phyloP scores from a whole-genome alignment of 805 yeast genomes.

The Kuraishia borneana region DNA sequence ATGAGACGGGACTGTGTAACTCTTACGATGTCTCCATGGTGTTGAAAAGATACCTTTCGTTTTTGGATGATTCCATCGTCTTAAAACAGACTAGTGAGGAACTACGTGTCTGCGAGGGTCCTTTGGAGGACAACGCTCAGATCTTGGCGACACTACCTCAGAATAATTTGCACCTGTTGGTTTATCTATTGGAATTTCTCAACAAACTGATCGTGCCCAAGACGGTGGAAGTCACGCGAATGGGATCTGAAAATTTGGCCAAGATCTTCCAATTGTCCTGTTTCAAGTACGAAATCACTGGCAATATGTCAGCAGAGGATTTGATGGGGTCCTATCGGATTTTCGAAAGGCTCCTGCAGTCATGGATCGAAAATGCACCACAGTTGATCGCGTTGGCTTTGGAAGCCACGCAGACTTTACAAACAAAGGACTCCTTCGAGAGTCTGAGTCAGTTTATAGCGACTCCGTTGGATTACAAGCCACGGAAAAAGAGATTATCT shows the following conservation, averaged over 20 bases:
- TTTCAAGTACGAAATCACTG: conserved; percentile 10
- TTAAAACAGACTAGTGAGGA: conserved; percentile 4
- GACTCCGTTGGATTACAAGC: too few species aligned
- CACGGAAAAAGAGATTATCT: too few species aligned
- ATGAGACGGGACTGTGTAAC: conserved; percentile 9
- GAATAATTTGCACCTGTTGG: conserved; percentile 17
- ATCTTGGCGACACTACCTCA: not conserved
- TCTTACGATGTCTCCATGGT: conserved; percentile 24
- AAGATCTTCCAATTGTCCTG: conserved; percentile 26
- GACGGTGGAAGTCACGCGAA: conserved; percentile 18
- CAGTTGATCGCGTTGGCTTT: not conserved
- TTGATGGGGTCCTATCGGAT: conserved; percentile 1
- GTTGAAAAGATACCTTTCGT: conserved; percentile 22
- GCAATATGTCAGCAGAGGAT: conserved; percentile 1
- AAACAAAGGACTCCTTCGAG: not conserved
- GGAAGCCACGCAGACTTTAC: not conserved
- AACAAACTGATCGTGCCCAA: conserved; percentile 11
- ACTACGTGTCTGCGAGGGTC: not conserved
- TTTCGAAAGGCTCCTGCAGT: not conserved
- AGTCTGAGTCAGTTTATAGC: too few species aligned
- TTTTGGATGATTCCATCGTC: conserved; percentile 18
- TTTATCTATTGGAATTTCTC: conserved; percentile 17
- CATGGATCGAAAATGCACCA: conserved; percentile 1
- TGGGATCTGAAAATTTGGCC: conserved; percentile 23
- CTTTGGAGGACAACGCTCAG: not conserved